Percentiles rank a stretch among this genome's conserved stretches.
These are phyloP conservation scores for Oxytropis ochrocephala DNA, from an alignment of 306 rosid genomes.

Conservation along the genomic window DNA sequence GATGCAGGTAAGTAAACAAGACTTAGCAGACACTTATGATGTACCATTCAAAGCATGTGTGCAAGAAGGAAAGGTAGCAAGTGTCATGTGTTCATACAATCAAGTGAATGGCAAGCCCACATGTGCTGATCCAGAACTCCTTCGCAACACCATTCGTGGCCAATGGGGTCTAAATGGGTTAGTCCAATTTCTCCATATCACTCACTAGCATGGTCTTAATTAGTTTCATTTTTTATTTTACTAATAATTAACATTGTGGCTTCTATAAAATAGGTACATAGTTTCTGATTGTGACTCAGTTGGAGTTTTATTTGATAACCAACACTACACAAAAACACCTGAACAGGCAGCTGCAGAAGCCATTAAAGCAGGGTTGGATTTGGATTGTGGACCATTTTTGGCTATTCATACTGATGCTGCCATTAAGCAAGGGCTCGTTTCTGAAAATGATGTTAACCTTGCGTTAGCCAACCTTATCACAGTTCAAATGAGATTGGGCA, in stretches of 20 bases:
- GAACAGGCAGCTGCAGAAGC: slow-evolving; percentile 72
- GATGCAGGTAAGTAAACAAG: slow-evolving; percentile 74
- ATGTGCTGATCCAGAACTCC: slow-evolving; percentile 79
- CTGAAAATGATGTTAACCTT: slow-evolving; percentile 44
- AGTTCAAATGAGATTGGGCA: slow-evolving; percentile 88
- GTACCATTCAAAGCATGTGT: slow-evolving; percentile 90
- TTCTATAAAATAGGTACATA: slow-evolving; percentile 44
- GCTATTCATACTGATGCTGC: slow-evolving; percentile 63
- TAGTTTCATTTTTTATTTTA: not conserved
- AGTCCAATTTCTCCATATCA: too few relatives aligned
- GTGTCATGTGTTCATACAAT: slow-evolving; percentile 96
- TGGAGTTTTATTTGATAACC: slow-evolving; percentile 51
- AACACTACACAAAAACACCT: slow-evolving; percentile 74
- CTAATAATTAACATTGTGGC: too few relatives aligned
- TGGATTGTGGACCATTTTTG: slow-evolving; percentile 84
- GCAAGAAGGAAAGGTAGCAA: slow-evolving; percentile 73
- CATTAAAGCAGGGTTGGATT: slow-evolving; percentile 74
- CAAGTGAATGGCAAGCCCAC: slow-evolving; percentile 96
- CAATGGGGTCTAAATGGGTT: slow-evolving; percentile 87
- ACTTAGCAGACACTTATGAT: slow-evolving; percentile 71
- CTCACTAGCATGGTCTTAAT: too few relatives aligned
- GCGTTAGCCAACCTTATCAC: slow-evolving; percentile 61
- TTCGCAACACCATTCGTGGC: slow-evolving; percentile 68
- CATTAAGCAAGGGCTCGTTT: slow-evolving; percentile 37
- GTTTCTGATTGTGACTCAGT: slow-evolving; percentile 95